phyloP scores from a whole-genome alignment of 2,329 filamentous ascomycete genomes.

The Emmonsia crescens region DNA sequence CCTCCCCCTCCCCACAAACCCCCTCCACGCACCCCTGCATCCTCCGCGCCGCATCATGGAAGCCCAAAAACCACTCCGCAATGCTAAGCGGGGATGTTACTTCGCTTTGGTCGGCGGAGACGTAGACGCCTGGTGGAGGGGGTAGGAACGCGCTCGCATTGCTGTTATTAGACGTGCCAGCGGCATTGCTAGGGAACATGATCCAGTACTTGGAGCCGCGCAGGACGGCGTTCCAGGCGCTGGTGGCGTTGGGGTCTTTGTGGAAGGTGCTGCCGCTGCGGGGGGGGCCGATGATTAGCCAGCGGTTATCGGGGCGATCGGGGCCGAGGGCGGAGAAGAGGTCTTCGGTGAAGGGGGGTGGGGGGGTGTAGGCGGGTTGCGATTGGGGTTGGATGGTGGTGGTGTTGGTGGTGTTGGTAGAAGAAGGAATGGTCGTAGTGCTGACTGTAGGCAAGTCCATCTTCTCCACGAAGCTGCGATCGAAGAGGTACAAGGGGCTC shows the following conservation, averaged over 20 bases:
- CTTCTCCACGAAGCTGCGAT: slow-evolving; percentile 75
- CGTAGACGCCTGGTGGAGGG: slow-evolving; percentile 77
- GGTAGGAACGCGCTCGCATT: slow-evolving; percentile 28
- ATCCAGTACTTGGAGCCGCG: slow-evolving; percentile 95
- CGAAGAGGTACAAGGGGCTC: slow-evolving; percentile 86
- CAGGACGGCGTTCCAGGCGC: slow-evolving; percentile 90
- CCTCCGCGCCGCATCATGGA: slow-evolving; percentile 70
- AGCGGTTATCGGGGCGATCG: slow-evolving; percentile 76
- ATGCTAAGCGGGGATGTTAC: slow-evolving; percentile 91
- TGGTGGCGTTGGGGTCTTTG: slow-evolving; percentile 61
- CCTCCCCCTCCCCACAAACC: slow-evolving; percentile 71
- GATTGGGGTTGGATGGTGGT: slow-evolving; percentile 10
- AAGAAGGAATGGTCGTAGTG: too few relatives aligned
- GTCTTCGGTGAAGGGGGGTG: slow-evolving; percentile 76
- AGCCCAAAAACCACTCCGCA: slow-evolving; percentile 88
- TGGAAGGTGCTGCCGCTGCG: slow-evolving; percentile 90
- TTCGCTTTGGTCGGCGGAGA: slow-evolving; percentile 80
- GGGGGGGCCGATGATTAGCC: slow-evolving; percentile 83
- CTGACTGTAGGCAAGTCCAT: slow-evolving; percentile 54
- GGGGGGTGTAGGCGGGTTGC: slow-evolving; percentile 59
- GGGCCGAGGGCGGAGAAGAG: slow-evolving; percentile 67
- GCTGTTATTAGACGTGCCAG: slow-evolving; percentile 18
- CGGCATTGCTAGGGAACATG: slow-evolving; percentile 63
- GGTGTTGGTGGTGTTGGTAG: slow-evolving; percentile 12
- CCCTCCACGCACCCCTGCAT: slow-evolving; percentile 74